Evolutionary conservation across 2,329 filamentous ascomycete species (phyloP), one percentile per base, ranked within the genome.

Genomic region (Microascus cirrosus): DNA sequence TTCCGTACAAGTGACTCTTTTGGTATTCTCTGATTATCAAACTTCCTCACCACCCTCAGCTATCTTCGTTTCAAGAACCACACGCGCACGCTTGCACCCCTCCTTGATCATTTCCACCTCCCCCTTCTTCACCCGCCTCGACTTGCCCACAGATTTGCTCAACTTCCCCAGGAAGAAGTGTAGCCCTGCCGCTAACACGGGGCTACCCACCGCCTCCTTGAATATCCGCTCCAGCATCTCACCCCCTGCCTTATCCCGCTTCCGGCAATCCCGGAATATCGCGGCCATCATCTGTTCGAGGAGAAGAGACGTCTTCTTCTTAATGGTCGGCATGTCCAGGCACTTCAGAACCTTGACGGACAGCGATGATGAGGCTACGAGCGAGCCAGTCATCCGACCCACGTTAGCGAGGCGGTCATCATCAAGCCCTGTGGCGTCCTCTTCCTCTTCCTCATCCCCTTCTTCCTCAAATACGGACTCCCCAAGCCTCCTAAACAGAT

Each of bases 401-500:
- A 79, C 74, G 60, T 82, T 80, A 59, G 75, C 72, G 5, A 82
- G 66, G 34, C 79, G 75, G 18, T 74, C 70, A 59, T 77, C 69
- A 32, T 84, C 82, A 62, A 75, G 70, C 13, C 70, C 69, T 58
- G 76, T 70, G 52, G 73, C 71, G 2, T 75, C 73, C 15, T 80
- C 80, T 15, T 76, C 74, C 25, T 75, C 74, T 11, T 81, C 81
- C 2, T 83, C 81, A 6, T 85, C 82, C 2, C 77, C 76, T 18
- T 79, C 80, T 45, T 84, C 84, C 6, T 83, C 84, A 52, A 88
- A 86, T 39, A 88, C 81, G 2, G 80, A 82, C 70, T 96, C 92
- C n/a, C 91, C 93, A 71, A 96, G 82, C 39, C 84, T 80, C 65
- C 87, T 86, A 71, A 96, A 95, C 11, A 93, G 77, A 64, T 88